phyloP scores from a whole-genome alignment of 352 stramenopile genomes.

The Pythium chondricola region DNA sequence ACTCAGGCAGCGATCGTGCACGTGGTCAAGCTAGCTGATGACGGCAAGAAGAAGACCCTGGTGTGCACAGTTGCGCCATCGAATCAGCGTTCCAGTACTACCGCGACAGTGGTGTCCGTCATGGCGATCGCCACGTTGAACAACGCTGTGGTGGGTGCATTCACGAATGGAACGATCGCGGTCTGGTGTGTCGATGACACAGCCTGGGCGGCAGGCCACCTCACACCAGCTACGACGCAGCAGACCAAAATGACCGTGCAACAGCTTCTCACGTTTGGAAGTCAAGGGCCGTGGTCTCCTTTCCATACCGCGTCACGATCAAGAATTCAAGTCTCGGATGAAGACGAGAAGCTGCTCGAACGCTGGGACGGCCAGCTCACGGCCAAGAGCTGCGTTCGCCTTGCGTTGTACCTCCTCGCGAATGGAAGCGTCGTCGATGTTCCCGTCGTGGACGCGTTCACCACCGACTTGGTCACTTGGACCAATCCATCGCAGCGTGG shows the following conservation, averaged over 20 bases:
- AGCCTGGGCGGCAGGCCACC: not conserved
- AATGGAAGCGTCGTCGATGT: slow-evolving; percentile 8
- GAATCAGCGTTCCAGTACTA: not conserved
- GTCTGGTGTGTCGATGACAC: not conserved
- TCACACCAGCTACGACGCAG: not conserved
- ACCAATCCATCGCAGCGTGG: not conserved
- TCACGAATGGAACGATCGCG: not conserved
- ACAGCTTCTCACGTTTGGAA: not conserved
- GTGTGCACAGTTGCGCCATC: not conserved
- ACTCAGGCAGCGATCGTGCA: slow-evolving; percentile 4
- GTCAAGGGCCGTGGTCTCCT: too few relatives aligned
- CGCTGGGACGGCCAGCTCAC: too few relatives aligned
- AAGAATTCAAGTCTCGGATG: too few relatives aligned
- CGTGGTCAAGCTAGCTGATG: not conserved
- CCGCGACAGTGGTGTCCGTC: not conserved
- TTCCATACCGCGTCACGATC: too few relatives aligned
- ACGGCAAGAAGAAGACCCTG: not conserved
- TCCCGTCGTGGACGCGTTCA: not conserved
- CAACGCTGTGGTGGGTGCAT: not conserved
- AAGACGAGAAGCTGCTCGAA: not conserved
- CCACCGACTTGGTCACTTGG: not conserved
- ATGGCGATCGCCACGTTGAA: not conserved
- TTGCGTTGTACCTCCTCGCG: slow-evolving; percentile 11
- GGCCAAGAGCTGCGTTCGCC: not conserved
- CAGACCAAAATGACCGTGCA: not conserved